phyloP scores from a whole-genome alignment of 208 protist species.

The Crithidia sp. region DNA sequence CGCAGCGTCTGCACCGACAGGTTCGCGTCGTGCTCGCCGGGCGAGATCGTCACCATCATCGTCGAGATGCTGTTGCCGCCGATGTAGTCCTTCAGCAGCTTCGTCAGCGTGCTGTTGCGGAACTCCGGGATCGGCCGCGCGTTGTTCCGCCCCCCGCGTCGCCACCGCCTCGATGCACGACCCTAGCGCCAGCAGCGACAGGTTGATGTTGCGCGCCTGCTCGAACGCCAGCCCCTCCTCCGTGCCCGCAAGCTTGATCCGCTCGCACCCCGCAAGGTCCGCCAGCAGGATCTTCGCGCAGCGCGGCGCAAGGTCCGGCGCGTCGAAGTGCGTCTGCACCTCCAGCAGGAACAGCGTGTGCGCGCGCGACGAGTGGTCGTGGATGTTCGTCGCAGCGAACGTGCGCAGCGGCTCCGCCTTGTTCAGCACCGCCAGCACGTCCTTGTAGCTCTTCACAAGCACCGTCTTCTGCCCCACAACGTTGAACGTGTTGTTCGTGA shows the following conservation, averaged over 20 bases:
- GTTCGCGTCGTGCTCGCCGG: slow-evolving; percentile 66
- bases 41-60: slow-evolving; percentile 83
- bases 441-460: slow-evolving; percentile 76
- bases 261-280: slow-evolving; percentile 85
- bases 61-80: slow-evolving; percentile 86
- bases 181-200: slow-evolving; percentile 78
- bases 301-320: slow-evolving; percentile 56
- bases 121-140: slow-evolving; percentile 71
- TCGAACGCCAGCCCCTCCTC: slow-evolving; percentile 76
- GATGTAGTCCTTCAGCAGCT: slow-evolving; percentile 87
- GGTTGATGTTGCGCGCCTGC: slow-evolving; percentile 87
- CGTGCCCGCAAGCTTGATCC: slow-evolving; percentile 78
- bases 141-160: slow-evolving; percentile 42
- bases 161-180: slow-evolving; percentile 85
- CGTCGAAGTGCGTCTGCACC: slow-evolving; percentile 72
- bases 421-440: slow-evolving; percentile 82
- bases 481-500: slow-evolving; percentile 84
- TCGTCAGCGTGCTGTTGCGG: slow-evolving; percentile 86
- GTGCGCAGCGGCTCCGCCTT: slow-evolving; percentile 87
- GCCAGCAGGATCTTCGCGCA: slow-evolving; percentile 75
- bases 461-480: slow-evolving; percentile 85
- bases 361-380: slow-evolving; percentile 83
- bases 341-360: slow-evolving; percentile 87
- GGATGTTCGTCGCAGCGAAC: slow-evolving; percentile 88
- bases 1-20: slow-evolving; percentile 86